Evolutionary conservation across 495 filamentous ascomycete species (phyloP).

Genomic region (Podospora tetraspora): DNA sequence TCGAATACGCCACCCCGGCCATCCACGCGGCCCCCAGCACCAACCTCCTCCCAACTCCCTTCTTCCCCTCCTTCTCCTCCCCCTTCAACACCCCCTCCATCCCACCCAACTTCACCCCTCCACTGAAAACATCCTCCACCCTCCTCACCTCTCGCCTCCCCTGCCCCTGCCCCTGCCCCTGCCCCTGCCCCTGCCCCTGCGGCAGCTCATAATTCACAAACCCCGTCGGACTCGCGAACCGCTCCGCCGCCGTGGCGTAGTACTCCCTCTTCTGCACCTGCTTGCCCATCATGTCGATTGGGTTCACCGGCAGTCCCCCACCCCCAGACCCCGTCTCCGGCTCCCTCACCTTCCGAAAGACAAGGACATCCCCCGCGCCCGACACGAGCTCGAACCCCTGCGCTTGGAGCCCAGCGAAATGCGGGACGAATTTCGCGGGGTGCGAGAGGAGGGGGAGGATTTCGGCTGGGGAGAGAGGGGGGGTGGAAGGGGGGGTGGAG

Average conservation of each 20-base stretch:
- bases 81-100: constrained; percentile 14
- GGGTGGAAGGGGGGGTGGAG: constrained; percentile 41
- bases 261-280: constrained; percentile 11
- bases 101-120: not conserved
- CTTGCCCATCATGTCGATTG: constrained; percentile 51
- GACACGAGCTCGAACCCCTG: constrained; percentile 72
- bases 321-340: not conserved
- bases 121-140: constrained; percentile 54
- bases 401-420: constrained; percentile 57
- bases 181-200: constrained; percentile 17
- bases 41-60: constrained; percentile 43
- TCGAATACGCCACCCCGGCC: constrained; percentile 59
- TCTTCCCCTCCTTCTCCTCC: constrained; percentile 29
- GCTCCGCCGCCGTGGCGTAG: constrained; percentile 39
- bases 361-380: constrained; percentile 62
- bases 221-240: constrained; percentile 51
- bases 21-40: constrained; percentile 54
- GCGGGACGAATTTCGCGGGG: constrained; percentile 65
- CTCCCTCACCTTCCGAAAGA: constrained; percentile 59
- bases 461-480: constrained; percentile 52
- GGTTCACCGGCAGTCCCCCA: constrained; percentile 34
- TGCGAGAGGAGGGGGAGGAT: constrained; percentile 62
- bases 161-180: not conserved
- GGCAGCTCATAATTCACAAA: constrained; percentile 53
- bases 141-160: constrained; percentile 48